Conservation (phyloP, 2,329 filamentous ascomycete species). For the Aureobasidium melanogenum region DNA sequence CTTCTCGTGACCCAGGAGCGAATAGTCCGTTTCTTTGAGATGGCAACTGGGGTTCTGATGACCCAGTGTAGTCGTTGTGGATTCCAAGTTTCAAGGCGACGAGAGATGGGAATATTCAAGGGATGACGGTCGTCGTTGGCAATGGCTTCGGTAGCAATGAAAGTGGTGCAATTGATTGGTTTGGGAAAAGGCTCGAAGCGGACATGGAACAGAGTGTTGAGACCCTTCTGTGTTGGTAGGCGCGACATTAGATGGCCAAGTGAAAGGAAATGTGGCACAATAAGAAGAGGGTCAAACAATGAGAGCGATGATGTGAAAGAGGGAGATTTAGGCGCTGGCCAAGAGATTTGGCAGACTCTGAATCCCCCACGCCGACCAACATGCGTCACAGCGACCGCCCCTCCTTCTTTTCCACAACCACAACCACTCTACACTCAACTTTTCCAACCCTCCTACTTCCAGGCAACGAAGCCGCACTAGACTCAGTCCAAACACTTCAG, state of each 20-base stretch:
- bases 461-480: constrained; percentile 20
- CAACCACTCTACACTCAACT: background rate
- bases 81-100: constrained; percentile 19
- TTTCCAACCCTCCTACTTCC: background rate
- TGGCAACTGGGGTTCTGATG: constrained; percentile 26
- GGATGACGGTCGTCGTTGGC: constrained; percentile 22
- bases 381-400: constrained; percentile 5
- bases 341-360: constrained; percentile 10
- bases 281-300: background rate
- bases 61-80: constrained; percentile 41
- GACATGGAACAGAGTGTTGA: background rate
- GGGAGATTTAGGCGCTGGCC: background rate
- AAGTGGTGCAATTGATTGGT: constrained; percentile 22
- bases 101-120: constrained; percentile 25
- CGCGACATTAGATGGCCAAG: background rate
- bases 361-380: constrained; percentile 2
- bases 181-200: constrained; percentile 17
- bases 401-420: constrained; percentile 6
- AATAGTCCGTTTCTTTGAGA: constrained; percentile 35
- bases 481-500: constrained; percentile 13
- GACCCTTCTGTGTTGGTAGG: background rate
- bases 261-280: background rate
- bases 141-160: constrained; percentile 17
- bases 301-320: background rate
- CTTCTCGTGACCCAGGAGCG: constrained; percentile 37